Evolutionary conservation across 208 protist genomes (phyloP).

Genomic region (Leishmania aethiopica): DNA sequence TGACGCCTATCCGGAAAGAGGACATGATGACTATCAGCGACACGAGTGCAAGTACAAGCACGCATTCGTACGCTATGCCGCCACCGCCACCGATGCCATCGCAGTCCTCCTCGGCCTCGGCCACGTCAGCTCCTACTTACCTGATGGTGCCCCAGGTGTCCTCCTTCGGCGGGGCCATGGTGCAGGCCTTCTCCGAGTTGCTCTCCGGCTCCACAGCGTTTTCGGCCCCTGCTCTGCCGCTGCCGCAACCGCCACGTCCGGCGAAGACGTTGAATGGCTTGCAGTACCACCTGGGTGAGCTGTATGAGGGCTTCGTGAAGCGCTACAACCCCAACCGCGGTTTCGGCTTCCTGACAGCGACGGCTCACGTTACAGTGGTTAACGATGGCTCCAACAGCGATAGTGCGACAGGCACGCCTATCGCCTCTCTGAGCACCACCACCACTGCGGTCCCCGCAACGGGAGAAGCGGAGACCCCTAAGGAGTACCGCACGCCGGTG

Average conservation of each 20-base stretch:
- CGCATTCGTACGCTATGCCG: constrained; percentile 4
- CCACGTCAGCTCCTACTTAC: not conserved
- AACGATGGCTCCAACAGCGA: not conserved
- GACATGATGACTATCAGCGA: constrained; percentile 8
- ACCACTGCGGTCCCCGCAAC: not conserved
- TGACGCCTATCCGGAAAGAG: constrained; percentile 4
- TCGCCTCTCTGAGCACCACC: constrained; percentile 4
- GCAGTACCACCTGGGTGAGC: constrained; percentile 48
- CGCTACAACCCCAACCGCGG: constrained; percentile 70
- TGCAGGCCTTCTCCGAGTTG: not conserved
- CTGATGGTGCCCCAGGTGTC: not conserved
- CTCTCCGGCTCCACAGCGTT: constrained; percentile 8
- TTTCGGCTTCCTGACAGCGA: constrained; percentile 66
- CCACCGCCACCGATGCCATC: not conserved
- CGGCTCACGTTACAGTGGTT: constrained; percentile 24
- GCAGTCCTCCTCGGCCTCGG: constrained; percentile 1
- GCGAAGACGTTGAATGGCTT: constrained; percentile 37
- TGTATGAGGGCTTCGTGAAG: constrained; percentile 72
- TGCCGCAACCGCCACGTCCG: constrained; percentile 2
- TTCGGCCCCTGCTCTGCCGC: not conserved
- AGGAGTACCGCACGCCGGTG: constrained; percentile 32
- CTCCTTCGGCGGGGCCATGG: not conserved
- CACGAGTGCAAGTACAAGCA: not conserved
- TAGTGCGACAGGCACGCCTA: not conserved
- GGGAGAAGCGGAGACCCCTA: not conserved